These are phyloP conservation scores for Piedraia hortae DNA, from an alignment of 2,329 filamentous ascomycete species.

Conservation along the genomic window DNA sequence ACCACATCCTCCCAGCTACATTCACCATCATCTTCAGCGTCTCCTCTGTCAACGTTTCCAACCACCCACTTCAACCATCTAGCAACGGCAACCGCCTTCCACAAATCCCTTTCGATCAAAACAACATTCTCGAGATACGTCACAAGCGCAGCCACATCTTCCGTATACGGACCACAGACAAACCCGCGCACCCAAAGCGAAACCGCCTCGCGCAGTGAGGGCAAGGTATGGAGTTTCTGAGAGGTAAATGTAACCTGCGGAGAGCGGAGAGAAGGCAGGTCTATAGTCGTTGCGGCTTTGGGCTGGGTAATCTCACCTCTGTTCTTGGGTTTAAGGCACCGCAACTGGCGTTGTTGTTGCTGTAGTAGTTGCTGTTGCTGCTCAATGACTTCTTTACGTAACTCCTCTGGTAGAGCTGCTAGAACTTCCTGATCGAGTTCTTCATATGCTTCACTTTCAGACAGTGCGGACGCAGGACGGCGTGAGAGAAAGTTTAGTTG, in stretches of 20 bases:
- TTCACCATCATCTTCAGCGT: no score
- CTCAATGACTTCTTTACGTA: constrained; percentile 48
- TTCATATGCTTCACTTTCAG: constrained; percentile 6
- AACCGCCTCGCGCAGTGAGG: constrained; percentile 47
- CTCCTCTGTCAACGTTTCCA: no score
- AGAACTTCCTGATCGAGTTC: constrained; percentile 47
- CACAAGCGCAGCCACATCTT: constrained; percentile 49
- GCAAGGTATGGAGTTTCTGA: constrained; percentile 23
- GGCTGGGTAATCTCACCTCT: constrained; percentile 9
- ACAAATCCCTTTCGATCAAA: constrained; percentile 45
- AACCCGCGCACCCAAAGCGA: constrained; percentile 53
- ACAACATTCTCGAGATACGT: constrained; percentile 49
- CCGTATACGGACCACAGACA: constrained; percentile 46
- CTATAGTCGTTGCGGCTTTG: constrained; percentile 3
- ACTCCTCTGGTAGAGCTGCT: constrained; percentile 53
- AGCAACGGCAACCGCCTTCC: constrained; percentile 41
- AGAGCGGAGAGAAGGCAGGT: constrained; percentile 23
- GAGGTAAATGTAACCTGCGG: constrained; percentile 34
- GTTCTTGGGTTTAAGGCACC: no score
- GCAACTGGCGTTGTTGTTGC: constrained; percentile 28
- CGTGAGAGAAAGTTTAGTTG: constrained; percentile 30
- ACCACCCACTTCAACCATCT: constrained; percentile 30
- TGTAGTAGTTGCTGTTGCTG: constrained; percentile 35
- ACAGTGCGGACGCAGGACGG: constrained; percentile 44
- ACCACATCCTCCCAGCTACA: no score